Evolutionary conservation across 768 basidiomycete genomes (phyloP).

Genomic region (Filobasidium floriforme): DNA sequence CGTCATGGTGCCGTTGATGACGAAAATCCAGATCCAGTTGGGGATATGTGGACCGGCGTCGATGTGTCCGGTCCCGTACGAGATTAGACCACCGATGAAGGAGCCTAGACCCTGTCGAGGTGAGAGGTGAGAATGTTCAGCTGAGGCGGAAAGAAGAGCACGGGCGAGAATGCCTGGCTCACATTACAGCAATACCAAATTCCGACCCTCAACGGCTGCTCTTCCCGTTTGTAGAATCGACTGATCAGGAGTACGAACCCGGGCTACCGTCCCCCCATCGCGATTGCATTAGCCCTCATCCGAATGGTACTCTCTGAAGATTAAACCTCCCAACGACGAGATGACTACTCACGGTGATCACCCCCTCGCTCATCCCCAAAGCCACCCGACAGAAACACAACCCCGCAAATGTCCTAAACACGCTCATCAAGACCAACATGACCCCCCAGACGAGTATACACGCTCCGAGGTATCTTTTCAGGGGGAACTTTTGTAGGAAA

Average conservation of each 20-base stretch:
- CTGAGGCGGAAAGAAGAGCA: background rate
- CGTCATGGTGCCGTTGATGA: conserved; percentile 29
- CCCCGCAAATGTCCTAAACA: conserved; percentile 25
- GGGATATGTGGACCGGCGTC: conserved; percentile 14
- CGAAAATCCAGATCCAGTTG: conserved; percentile 26
- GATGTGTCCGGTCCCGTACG: conserved; percentile 34
- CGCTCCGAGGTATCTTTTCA: conserved; percentile 26
- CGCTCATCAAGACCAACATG: conserved; percentile 28
- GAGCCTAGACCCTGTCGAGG: conserved; percentile 25
- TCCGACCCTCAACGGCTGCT: conserved; percentile 32
- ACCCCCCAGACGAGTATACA: conserved; percentile 33
- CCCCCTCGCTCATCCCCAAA: conserved; percentile 29
- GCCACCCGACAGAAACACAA: conserved; percentile 22
- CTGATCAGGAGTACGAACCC: conserved; percentile 32
- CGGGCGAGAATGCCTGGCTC: background rate
- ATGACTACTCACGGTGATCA: conserved; percentile 27
- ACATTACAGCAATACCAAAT: conserved; percentile 31
- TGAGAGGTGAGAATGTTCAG: background rate
- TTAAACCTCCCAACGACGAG: too few species aligned
- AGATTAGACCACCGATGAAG: conserved; percentile 29
- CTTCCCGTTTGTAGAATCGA: conserved; percentile 31
- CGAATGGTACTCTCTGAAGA: too few species aligned
- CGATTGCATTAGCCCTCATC: too few species aligned
- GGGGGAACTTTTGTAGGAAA: conserved; percentile 26
- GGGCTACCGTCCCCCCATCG: conserved; percentile 17